Evolutionary conservation across 257 asterid species (phyloP), one percentile per base, ranked within the genome.

Genomic region (Solanum virginianum): DNA sequence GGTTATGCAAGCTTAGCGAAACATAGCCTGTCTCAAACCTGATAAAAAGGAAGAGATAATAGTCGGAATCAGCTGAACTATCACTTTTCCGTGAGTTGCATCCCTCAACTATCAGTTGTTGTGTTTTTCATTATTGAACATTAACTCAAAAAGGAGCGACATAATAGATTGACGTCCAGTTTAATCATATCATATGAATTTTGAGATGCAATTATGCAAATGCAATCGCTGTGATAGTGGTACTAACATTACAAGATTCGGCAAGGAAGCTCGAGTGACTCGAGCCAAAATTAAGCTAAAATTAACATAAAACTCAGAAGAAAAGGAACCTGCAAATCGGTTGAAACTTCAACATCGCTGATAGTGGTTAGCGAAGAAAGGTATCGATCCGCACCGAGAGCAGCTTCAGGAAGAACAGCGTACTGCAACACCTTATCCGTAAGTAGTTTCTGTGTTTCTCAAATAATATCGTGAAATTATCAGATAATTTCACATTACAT

Each of bases 341-440:
- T 91, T 43, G 99, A 97, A 59, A 97, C 91, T 89, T 95, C 96
- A 45, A 97, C 99, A 71, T 97, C 99, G 71, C 98, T 95, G 24
- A 97, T 92, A 16, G 99, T 94, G 22, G 99, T 97, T 59, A 97
- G 91, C 29, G 98, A 95, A 62, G 99, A 97, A 47, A 97, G 87
- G 89, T 97, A 97, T 39, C 95, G 92, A 88, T 97, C 99, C 81
- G 98, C 98, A 29, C 99, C 99, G 83, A 97, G 89, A 80, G 97
- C 98, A 86, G 96, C 97, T 91, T 97, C 99, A 2, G 98, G 99
- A 87, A 97, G 88, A 84, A 97, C 94, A 36, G 99, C 99, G 81
- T 53, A 89, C 90, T 95, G 98, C 90, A 97, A 89, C 88, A 94
- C 98, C 92, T 94, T 94, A 86, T 97, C 98, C 2, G 95, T 92